Base-by-base conservation (phyloP, 179 eudicot genomes). In the Amaranthus tricolor region DNA sequence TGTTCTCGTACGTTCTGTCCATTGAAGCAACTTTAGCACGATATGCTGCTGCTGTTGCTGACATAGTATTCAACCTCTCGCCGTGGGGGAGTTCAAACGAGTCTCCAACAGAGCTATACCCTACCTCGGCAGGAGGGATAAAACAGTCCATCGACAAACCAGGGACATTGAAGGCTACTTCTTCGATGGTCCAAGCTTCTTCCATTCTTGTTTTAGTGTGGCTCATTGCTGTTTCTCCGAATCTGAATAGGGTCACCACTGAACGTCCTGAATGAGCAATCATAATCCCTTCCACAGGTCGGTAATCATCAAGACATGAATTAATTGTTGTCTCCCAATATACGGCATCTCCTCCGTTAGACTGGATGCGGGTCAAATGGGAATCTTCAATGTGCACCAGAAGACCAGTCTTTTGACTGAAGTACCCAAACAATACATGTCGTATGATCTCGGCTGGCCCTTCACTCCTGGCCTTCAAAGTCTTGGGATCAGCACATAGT, bases 191-290 rank as follows among this genome's bases (percentile, higher is more conserved):
- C 98, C 98, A 94, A 50, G 91, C 92, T 81, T 94, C 98, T 82
- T 94, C 97, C 98, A 94, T 94, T 71, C 96, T 85, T 0, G 98
- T 94, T 78, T 89, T 94, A n/a, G 97, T 90, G 81, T 94, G 98
- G 81, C 98, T 94, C 98, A 91, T 94, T 15, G 98, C 96, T 66
- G 86, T 87, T 78, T 94, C 98, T 5, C 97, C 98, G 17, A 94
- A 94, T 75, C 96, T 84, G 75, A 91, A 94, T 64, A 94, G 91
- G 73, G 96, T 91, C 55, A 91, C 98, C 66, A 94, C 97, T 0
- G 98, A 91, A 58, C 86, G 88, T 8, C 98, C 98, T 16, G 98
- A 89, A 71, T 94, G 98, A 71, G 98, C 97, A 47, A 94, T 90
- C 98, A 88, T 91, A 68, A 91, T 85, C 50, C 98, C 98, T 81